phyloP scores from a whole-genome alignment of 192 early-diverging fungal species.

The Gamsiella multidivaricata region DNA sequence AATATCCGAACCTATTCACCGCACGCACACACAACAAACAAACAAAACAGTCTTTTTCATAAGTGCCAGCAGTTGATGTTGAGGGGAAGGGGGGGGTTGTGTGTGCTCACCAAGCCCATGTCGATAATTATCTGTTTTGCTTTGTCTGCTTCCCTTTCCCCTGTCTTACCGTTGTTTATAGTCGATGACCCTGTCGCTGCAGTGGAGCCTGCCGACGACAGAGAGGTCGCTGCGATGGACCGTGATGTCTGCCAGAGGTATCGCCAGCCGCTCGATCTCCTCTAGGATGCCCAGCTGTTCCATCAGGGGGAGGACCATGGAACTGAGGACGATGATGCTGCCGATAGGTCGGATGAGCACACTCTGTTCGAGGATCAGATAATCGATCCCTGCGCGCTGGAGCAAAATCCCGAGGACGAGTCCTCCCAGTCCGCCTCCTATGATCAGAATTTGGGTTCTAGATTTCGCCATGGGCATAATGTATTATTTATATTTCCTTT shows the following conservation, averaged over 20 bases:
- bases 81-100: no score
- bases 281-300: slow-evolving; percentile 27
- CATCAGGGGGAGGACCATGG: slow-evolving; percentile 20
- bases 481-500: no score
- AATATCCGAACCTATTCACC: slow-evolving; percentile 23
- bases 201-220: neutral
- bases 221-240: slow-evolving; percentile 15
- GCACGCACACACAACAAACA: no score
- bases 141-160: neutral
- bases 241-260: slow-evolving; percentile 19
- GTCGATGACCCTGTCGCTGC: slow-evolving; percentile 9
- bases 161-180: slow-evolving; percentile 1
- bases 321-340: slow-evolving; percentile 12
- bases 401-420: slow-evolving; percentile 19
- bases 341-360: slow-evolving; percentile 39
- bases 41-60: no score
- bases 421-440: slow-evolving; percentile 22
- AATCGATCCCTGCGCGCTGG: slow-evolving; percentile 26
- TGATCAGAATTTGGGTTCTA: slow-evolving; percentile 16
- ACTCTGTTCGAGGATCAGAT: slow-evolving; percentile 15
- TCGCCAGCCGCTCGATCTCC: slow-evolving; percentile 13
- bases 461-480: neutral
- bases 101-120: no score
- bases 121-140: no score
- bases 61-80: no score